Evolutionary conservation across 176 grass and related monocot species (phyloP).

Genomic region (Raddia guianensis): DNA sequence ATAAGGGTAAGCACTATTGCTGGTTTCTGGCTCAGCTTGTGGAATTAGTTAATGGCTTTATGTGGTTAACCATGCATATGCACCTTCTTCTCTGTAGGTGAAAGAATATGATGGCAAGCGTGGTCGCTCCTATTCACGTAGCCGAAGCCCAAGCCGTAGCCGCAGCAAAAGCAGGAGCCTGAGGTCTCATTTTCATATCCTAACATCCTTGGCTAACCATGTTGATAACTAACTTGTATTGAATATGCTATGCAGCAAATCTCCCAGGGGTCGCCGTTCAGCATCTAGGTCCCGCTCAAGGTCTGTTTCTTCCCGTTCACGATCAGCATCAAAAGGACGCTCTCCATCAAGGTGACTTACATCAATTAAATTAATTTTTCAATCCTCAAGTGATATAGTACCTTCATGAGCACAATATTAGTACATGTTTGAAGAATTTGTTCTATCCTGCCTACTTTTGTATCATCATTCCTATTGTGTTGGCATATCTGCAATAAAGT

Average conservation of each 20-base stretch:
- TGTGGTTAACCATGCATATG: neutral
- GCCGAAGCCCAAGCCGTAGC: constrained; percentile 62
- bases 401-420: neutral
- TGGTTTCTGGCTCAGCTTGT: constrained; percentile 5
- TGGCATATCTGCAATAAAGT: neutral
- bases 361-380: neutral
- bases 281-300: constrained; percentile 63
- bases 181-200: constrained; percentile 33
- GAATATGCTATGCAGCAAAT: constrained; percentile 54
- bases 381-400: neutral
- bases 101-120: constrained; percentile 75
- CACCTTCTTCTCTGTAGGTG: constrained; percentile 52
- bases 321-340: constrained; percentile 49
- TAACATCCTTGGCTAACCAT: constrained; percentile 13
- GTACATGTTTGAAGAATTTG: neutral
- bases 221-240: neutral
- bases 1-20: constrained; percentile 71
- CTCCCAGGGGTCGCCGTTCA: constrained; percentile 47
- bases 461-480: neutral
- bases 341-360: constrained; percentile 54
- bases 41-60: neutral
- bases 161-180: constrained; percentile 65
- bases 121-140: constrained; percentile 53
- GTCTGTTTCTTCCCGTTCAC: constrained; percentile 53
- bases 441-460: neutral